Evolutionary conservation across 768 basidiomycete genomes (phyloP), one percentile per base, ranked within the genome.

Genomic region (Serpula lacrymans): DNA sequence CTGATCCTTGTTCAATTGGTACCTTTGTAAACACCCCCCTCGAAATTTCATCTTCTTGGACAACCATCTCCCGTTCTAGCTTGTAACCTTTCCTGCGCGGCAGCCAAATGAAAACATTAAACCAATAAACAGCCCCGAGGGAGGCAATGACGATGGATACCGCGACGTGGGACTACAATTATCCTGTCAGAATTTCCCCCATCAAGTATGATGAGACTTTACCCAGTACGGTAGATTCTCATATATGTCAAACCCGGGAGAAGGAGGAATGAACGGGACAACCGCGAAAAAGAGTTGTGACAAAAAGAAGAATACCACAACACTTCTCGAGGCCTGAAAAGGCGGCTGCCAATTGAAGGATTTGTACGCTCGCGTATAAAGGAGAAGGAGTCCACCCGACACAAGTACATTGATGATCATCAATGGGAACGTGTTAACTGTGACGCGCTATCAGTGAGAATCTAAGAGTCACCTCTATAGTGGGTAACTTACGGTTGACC

Each of bases 201-300:
- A 36, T 28, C 5, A 25, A 3, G 23, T 41, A n/a, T 23, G 16
- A 16, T 14, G 21, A 42, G 5, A 37, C 61, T 81, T 50, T 49
- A 85, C 84, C 70, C 78, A 86, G 49, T 87, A 88, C 4, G 84
- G 82, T 9, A 88, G 65, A 42, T 64, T 52, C 17, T 74, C 64
- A 48, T 86, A 87, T 2, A 72, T 70, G 34, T 61, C 62, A 5
- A 67, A 66, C 6, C 75, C 80, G 4, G 62, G 55, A 0, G 64
- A 53, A 1, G 85, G 85, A 3, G 84, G 84, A 22, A 85, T 62
- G 37, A 86, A 62, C 0, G 85, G 84, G 4, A 77, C 74, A 24
- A 71, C 47, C n/a, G 76, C 59, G 16, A 88, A 63, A 55, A 85
- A 83, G 12, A 83, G 30, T 45, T 87, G 86, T 2, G 82, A 80